Percentiles rank a stretch among this genome's conserved stretches.
phyloP scores from a whole-genome alignment of 73 alveolate genomes.

The Uronychia binucleata region DNA sequence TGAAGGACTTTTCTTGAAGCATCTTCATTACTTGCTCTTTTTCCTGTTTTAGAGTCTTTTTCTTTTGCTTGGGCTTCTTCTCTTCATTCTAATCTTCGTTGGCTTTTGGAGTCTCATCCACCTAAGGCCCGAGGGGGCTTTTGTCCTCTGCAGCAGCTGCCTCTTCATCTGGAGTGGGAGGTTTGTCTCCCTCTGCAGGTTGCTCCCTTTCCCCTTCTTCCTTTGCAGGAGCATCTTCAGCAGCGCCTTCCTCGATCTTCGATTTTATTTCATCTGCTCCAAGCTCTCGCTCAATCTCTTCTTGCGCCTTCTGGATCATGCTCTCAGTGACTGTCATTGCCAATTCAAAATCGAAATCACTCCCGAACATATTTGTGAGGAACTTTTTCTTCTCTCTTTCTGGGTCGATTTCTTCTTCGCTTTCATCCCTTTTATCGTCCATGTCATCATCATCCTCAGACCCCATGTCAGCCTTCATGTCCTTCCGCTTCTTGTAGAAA shows the following conservation, averaged over 20 bases:
- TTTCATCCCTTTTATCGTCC: constrained; percentile 33
- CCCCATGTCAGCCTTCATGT: constrained; percentile 17
- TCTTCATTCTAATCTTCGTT: not conserved
- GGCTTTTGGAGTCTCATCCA: not conserved
- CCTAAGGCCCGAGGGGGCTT: not conserved
- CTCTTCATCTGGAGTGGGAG: not conserved
- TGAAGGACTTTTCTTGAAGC: constrained; percentile 56
- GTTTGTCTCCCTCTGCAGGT: not conserved
- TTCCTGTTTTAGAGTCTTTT: constrained; percentile 4
- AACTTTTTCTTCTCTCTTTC: constrained; percentile 48
- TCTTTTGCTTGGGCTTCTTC: not conserved
- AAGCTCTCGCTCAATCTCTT: not conserved
- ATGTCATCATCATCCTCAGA: constrained; percentile 25
- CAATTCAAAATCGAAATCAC: constrained; percentile 19
- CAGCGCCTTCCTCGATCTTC: not conserved
- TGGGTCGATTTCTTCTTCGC: constrained; percentile 12
- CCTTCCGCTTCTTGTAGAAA: constrained; percentile 12
- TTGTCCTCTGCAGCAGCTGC: not conserved
- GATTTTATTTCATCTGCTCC: not conserved
- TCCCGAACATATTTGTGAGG: constrained; percentile 57
- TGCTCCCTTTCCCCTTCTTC: not conserved
- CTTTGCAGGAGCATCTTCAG: not conserved
- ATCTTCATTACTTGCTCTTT: constrained; percentile 49
- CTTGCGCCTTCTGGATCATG: not conserved
- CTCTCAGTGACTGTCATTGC: not conserved